A percentile compares a stretch with the other conserved stretches of the same genome.
Conservation (phyloP, 1,139 yeast species). For the Spathaspora sp. region DNA sequence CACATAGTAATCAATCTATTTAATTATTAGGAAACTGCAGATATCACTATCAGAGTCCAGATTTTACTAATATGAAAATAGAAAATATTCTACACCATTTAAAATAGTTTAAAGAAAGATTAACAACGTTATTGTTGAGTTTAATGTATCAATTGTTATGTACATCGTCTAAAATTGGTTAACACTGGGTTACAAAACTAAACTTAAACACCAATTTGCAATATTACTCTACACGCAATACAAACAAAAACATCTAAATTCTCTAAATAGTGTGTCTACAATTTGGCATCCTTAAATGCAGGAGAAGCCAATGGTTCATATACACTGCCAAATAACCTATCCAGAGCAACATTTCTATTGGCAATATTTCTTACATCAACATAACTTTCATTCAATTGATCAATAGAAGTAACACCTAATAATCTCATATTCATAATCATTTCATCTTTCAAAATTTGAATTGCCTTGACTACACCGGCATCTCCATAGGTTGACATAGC, state of each 20-base stretch:
- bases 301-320: conserved; percentile 41
- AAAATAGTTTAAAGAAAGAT: no score
- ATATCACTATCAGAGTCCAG: no score
- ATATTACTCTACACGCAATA: no score
- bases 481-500: conserved; percentile 75
- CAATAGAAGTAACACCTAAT: conserved; percentile 69
- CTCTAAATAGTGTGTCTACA: conserved; percentile 14
- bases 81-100: no score
- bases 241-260: background rate
- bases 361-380: conserved; percentile 27
- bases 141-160: no score
- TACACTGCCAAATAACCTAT: conserved; percentile 35
- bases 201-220: no score
- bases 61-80: no score
- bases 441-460: conserved; percentile 77
- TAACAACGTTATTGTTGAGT: no score
- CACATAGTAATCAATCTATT: no score
- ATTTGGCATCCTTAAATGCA: conserved; percentile 28
- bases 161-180: no score
- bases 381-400: conserved; percentile 54
- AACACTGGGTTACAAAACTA: no score
- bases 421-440: conserved; percentile 85
- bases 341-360: conserved; percentile 29
- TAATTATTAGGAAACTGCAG: no score
- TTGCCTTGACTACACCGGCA: conserved; percentile 75